Base-by-base conservation (phyloP, 2,329 filamentous ascomycete species). In the Pyricularia pennisetigena region DNA sequence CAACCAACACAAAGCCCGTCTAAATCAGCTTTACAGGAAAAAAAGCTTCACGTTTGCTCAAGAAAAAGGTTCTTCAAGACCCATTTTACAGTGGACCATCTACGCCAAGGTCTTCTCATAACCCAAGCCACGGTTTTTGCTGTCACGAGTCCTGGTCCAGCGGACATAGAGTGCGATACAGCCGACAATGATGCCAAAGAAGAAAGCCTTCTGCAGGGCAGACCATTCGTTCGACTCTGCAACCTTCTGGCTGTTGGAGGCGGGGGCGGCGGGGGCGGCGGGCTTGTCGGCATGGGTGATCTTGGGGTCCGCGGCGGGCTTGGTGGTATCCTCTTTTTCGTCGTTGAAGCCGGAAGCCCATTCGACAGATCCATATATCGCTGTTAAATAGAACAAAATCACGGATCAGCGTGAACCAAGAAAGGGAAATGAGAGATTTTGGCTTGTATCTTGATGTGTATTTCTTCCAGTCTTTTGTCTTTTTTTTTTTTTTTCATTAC, bases 101-200 rank as follows among this genome's bases (percentile, higher is more conserved):
- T 68, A 84, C 63, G 77, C 80, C 76, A 80, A 70, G 1, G 77
- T 78, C 78, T 84, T 85, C 70, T 81, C 77, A 69, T 82, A 80
- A 63, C 76, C 78, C 57, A 77, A 69, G 20, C 75, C 74, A 57
- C 76, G 75, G 29, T 70, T 72, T 8, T 72, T 68, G 49, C 57
- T 72, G 64, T 71, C 71, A 71, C 74, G 78, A 72, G 74, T 77
- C 70, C 73, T 78, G 26, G 64, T 57, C 67, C 76, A 78, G 69
- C 81, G 80, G 67, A 85, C 66, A 75, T 81, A 85, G 64, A 79
- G 72, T 29, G 75, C 80, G 66, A 86, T 74, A 66, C 78, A 81
- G 29, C 76, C 79, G 57, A 84, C 71, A 68, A 87, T 79, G 66
- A 84, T 77, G 62, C 76, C 78, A 71, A 86, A 82, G 66, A 86